Percentiles rank a stretch among this genome's conserved stretches.
Conservation (phyloP, 768 basidiomycete species). For the Phanerodontia chrysosporium region DNA sequence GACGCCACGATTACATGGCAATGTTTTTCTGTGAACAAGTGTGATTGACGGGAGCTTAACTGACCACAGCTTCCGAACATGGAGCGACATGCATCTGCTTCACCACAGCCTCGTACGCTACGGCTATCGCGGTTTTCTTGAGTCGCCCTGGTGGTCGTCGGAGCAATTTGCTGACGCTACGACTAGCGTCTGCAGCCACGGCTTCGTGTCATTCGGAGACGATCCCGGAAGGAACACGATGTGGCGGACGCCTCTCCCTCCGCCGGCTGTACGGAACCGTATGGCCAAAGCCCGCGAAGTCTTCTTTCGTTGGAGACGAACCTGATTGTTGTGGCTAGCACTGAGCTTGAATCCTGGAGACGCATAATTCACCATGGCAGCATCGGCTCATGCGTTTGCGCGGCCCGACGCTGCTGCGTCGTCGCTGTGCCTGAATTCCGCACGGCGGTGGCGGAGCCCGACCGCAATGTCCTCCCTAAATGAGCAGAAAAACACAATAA, state of each 20-base stretch:
- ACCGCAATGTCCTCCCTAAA: not conserved
- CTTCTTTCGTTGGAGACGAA: not conserved
- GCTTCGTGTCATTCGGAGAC: too few species aligned
- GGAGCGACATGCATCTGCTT: too few species aligned
- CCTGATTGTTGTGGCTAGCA: not conserved
- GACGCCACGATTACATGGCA: too few species aligned
- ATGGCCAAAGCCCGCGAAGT: not conserved
- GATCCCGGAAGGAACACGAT: too few species aligned
- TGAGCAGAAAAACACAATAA: not conserved
- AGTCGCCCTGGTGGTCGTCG: too few species aligned
- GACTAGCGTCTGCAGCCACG: too few species aligned
- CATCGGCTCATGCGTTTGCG: not conserved
- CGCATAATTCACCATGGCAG: not conserved
- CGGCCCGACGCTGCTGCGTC: not conserved
- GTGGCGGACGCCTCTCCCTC: not conserved
- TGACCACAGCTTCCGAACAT: too few species aligned
- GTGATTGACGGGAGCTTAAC: too few species aligned
- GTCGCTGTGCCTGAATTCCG: not conserved
- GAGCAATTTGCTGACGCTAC: too few species aligned
- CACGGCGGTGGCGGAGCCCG: not conserved
- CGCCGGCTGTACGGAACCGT: not conserved
- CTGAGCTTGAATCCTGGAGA: not conserved
- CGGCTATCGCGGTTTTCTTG: too few species aligned
- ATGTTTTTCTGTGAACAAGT: too few species aligned
- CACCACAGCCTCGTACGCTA: too few species aligned